phyloP scores from a whole-genome alignment of 208 protist genomes.

The Zelonia costaricensis region DNA sequence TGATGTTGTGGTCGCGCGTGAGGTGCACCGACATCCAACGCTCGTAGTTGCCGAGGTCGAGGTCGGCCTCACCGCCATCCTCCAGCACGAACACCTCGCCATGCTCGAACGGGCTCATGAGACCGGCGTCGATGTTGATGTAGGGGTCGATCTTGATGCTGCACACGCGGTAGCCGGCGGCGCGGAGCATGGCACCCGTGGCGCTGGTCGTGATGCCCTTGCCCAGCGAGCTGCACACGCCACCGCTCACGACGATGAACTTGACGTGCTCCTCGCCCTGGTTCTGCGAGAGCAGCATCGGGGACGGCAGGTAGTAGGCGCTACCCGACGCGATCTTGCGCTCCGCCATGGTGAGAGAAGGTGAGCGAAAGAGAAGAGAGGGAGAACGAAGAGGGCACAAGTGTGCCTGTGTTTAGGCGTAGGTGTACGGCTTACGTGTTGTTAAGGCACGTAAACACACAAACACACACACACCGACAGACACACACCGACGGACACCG shows the following conservation, averaged over 20 bases:
- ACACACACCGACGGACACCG: constrained; percentile 12
- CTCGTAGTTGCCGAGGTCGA: constrained; percentile 99
- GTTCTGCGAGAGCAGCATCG: constrained; percentile 57
- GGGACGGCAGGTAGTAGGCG: constrained; percentile 82
- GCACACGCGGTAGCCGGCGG: constrained; percentile 93
- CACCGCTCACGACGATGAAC: constrained; percentile 98
- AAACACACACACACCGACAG: constrained; percentile 19
- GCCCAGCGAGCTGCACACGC: constrained; percentile 98
- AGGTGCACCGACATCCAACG: constrained; percentile 97
- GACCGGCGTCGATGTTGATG: constrained; percentile 96
- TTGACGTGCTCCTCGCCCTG: constrained; percentile 54
- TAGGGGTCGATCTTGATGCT: constrained; percentile 99
- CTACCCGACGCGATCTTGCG: constrained; percentile 59
- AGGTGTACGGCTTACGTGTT: too few relatives aligned
- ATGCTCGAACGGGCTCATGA: constrained; percentile 97
- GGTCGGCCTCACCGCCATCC: constrained; percentile 97
- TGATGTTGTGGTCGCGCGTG: constrained; percentile 98
- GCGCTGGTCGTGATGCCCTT: constrained; percentile 95
- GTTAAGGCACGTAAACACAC: neutral
- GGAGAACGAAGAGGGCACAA: neutral
- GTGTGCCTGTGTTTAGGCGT: neutral
- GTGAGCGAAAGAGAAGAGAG: neutral
- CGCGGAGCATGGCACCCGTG: constrained; percentile 83
- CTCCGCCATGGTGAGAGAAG: constrained; percentile 26
- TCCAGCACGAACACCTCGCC: constrained; percentile 99